A percentile compares a stretch with the other conserved stretches of the same genome.
Conservation (phyloP, 2,329 filamentous ascomycete species). For the Fusarium vanettenii region DNA sequence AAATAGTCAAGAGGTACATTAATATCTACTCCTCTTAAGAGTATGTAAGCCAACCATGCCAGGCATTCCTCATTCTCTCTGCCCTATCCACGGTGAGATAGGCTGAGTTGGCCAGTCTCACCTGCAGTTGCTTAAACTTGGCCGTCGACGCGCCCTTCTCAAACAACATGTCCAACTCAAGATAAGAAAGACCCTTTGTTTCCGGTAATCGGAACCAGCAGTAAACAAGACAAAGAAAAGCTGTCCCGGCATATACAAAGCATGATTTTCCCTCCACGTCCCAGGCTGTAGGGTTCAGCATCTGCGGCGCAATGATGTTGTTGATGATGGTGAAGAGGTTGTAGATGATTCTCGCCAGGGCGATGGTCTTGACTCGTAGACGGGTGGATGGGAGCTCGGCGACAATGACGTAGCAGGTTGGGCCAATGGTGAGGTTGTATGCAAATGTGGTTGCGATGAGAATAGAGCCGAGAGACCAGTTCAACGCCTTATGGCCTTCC, state of each 20-base stretch:
- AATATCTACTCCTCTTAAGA: slow-evolving; percentile 14
- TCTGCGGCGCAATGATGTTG: slow-evolving; percentile 42
- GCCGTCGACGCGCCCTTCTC: slow-evolving; percentile 41
- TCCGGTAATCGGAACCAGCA: slow-evolving; percentile 45
- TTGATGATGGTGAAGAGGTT: slow-evolving; percentile 41
- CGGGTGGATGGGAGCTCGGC: slow-evolving; percentile 55
- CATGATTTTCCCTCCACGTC: slow-evolving; percentile 43
- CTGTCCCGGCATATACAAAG: slow-evolving; percentile 38
- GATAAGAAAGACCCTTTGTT: slow-evolving; percentile 41
- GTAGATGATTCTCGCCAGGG: slow-evolving; percentile 49
- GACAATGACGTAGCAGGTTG: slow-evolving; percentile 51
- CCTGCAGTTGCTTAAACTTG: slow-evolving; percentile 47
- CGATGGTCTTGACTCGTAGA: slow-evolving; percentile 54
- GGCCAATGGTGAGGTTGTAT: slow-evolving; percentile 46
- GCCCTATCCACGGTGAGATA: slow-evolving; percentile 29
- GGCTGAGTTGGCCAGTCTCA: slow-evolving; percentile 26
- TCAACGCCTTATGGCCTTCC: slow-evolving; percentile 40
- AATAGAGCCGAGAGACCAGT: slow-evolving; percentile 53
- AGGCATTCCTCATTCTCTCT: slow-evolving; percentile 39
- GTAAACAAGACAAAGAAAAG: slow-evolving; percentile 38
- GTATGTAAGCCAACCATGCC: slow-evolving; percentile 40
- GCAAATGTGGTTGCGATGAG: slow-evolving; percentile 55
- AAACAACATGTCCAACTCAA: slow-evolving; percentile 46
- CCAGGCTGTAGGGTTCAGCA: slow-evolving; percentile 44
- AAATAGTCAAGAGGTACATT: neutral